These are phyloP conservation scores for Lodderomyces theae DNA, from an alignment of 1,139 yeast genomes.

Conservation along the genomic window DNA sequence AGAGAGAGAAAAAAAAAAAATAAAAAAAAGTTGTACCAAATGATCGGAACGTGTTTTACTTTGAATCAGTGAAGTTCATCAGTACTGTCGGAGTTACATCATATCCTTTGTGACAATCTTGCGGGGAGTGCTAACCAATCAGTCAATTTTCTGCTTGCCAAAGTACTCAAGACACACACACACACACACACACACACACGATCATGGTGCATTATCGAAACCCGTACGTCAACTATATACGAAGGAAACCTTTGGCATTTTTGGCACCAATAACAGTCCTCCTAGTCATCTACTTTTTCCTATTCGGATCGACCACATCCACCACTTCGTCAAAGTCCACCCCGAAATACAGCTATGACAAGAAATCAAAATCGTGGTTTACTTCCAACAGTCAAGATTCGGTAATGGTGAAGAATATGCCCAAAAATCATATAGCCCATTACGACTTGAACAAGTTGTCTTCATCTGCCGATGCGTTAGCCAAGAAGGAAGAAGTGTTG, in stretches of 20 bases:
- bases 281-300: constrained; percentile 39
- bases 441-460: constrained; percentile 77
- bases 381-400: constrained; percentile 32
- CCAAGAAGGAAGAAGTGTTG: constrained; percentile 76
- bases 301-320: constrained; percentile 32
- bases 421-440: constrained; percentile 79
- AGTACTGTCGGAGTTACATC: too few species aligned
- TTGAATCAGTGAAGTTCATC: too few species aligned
- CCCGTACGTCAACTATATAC: constrained; percentile 49
- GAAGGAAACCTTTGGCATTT: constrained; percentile 54
- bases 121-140: too few species aligned
- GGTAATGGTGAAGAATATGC: constrained; percentile 57
- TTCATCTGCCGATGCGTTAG: constrained; percentile 65
- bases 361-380: constrained; percentile 49
- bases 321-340: constrained; percentile 18
- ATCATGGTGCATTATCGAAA: constrained; percentile 22
- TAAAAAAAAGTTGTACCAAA: too few species aligned
- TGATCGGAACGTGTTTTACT: too few species aligned
- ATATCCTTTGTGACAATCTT: too few species aligned
- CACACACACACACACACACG: neutral
- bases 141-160: too few species aligned
- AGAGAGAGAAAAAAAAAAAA: too few species aligned
- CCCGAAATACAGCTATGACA: constrained; percentile 48
- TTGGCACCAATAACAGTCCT: constrained; percentile 47
- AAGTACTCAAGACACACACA: neutral